Evolutionary conservation across 2,329 filamentous ascomycete species (phyloP), one percentile per base, ranked within the genome.

Genomic region (Cryphonectria radicalis): DNA sequence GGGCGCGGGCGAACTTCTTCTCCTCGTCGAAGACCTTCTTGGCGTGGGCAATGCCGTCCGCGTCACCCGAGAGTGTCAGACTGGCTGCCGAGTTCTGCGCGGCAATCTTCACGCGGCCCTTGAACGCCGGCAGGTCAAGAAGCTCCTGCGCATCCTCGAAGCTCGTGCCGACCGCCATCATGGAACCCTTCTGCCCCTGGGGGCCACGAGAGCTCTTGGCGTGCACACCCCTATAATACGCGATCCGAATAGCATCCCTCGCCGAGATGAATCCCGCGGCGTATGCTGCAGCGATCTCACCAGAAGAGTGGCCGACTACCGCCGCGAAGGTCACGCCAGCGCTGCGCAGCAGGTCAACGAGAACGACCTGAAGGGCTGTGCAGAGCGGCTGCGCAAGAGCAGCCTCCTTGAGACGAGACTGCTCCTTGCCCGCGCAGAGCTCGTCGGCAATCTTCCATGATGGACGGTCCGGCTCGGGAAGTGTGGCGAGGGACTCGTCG

Each of bases 281-380:
- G 66, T 83, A 85, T 0, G 83, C 82, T 0, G 83, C 83, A 0
- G 81, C 82, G 43, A 85, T 80, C 70, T 81, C 80, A 1, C 80
- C 80, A 0, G 77, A 79, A 0, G 80, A 81, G 63, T 82, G 77
- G 11, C 80, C 73, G 19, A 76, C 73, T 11, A 82, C 78, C 0
- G 75, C 76, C 0, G 72, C 73, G 14, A 79, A 77, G 1, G 64
- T 71, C 50, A 81, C 75, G 0, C 77, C 77, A 74, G 76, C 78
- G 2, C 74, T 71, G n/a, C 71, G 70, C 11, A 84, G 76, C 6
- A 84, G 76, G 5, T 82, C 78, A 0, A 82, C 78, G 6, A 85
- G 72, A 13, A 76, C 80, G n/a, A 85, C 77, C 73, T 85, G 83
- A 2, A 85, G 67, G 0, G 82, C 82, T 3, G 81, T 82, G 65